Evolutionary conservation across 2,329 filamentous ascomycete genomes (phyloP).

Genomic region (Ophiostoma triangulosporum): DNA sequence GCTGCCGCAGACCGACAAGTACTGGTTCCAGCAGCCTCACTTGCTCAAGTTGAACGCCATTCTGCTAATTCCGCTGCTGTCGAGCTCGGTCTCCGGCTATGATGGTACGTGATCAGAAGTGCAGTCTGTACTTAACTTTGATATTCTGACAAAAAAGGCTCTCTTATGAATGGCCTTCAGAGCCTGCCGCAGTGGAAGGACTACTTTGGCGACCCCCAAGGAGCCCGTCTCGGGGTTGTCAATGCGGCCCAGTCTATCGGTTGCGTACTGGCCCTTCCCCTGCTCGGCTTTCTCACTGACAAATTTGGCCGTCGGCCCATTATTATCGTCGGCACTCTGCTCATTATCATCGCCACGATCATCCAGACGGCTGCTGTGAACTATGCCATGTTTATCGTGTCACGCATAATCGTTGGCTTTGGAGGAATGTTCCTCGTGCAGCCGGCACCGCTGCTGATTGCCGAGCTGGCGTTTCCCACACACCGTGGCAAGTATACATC

Average conservation of each 20-base stretch:
- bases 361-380: not conserved
- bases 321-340: slow-evolving; percentile 34
- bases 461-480: not conserved
- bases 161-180: slow-evolving; percentile 27
- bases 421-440: not conserved
- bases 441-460: not conserved
- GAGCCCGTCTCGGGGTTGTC: slow-evolving; percentile 18
- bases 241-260: slow-evolving; percentile 20
- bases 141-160: no score
- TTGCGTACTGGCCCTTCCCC: slow-evolving; percentile 22
- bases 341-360: slow-evolving; percentile 35
- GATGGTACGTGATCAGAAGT: not conserved
- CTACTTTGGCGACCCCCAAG: slow-evolving; percentile 21
- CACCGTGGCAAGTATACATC: not conserved
- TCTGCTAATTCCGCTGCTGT: slow-evolving; percentile 3
- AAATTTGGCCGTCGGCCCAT: slow-evolving; percentile 35
- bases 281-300: slow-evolving; percentile 41
- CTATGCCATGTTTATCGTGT: not conserved
- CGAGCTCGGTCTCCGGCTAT: not conserved
- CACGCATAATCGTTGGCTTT: not conserved
- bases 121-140: not conserved
- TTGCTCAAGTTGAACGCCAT: slow-evolving; percentile 5
- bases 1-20: slow-evolving; percentile 3
- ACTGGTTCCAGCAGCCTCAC: slow-evolving; percentile 7
- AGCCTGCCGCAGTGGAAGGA: slow-evolving; percentile 21